Base-by-base conservation (phyloP, 768 basidiomycete genomes). In the Coprinopsis marcescibilis region DNA sequence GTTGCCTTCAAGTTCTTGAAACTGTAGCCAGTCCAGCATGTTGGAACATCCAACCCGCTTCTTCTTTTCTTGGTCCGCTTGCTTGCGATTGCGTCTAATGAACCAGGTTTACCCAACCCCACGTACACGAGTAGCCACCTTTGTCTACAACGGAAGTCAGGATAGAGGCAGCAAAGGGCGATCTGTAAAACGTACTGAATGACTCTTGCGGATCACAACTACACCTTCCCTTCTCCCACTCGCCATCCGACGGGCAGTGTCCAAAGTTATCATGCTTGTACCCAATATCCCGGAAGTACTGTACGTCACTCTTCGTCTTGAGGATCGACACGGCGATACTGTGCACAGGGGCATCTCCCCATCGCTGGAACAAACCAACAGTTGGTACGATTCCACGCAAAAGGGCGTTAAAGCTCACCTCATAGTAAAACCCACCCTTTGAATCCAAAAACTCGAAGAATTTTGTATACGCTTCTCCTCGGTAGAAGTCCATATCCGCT, bases 341-440 rank as follows among this genome's bases (percentile, higher is more conserved):
- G 55, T 91, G 90, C 26, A 74, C 65, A 23, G 71, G 72, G 1
- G 89, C 90, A 60, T 91, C 90, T 23, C 90, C 89, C 87, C 86
- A 86, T 33, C 84, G 73, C 76, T 86, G 26, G 40, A 27, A 6
- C 52, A 59, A 8, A n/a, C 10, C 10, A 32, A n/a, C n/a, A 32
- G 30, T 8, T 8, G 30, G 30, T 8, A 32, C 10, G 30, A 32
- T 8, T 8, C 10, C 8, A n/a, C 10, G 30, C 8, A 8, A n/a
- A 32, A n/a, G 30, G 30, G n/a, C n/a, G 30, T 8, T 32, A 32
- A n/a, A 8, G 15, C 68, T 10, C 23, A 85, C 85, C 80, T 92
- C 90, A 57, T 92, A 93, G 67, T 93, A 93, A 65, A 94, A 92
- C 2, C 92, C 92, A 32, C 92, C 92, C 39, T 80, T 77, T 1